Percentiles rank a stretch among this genome's conserved stretches.
These are phyloP conservation scores for Microdochium trichocladiopsis DNA, from an alignment of 2,329 filamentous ascomycete genomes.

Conservation along the genomic window DNA sequence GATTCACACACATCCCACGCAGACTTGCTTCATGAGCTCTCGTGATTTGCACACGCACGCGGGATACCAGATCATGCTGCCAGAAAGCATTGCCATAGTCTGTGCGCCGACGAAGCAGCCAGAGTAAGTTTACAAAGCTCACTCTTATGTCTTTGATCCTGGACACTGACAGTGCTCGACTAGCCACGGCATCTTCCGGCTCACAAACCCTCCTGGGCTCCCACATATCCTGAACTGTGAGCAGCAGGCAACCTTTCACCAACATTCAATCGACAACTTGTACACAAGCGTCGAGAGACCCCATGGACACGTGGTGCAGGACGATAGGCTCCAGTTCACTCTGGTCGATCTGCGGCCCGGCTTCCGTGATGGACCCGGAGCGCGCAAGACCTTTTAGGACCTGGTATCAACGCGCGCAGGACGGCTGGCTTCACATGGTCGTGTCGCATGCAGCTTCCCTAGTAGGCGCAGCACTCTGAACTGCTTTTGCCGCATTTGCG, in stretches of 20 bases:
- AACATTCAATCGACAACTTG: conserved; percentile 57
- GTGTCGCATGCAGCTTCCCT: not conserved
- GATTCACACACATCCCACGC: conserved; percentile 96
- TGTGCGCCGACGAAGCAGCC: conserved; percentile 79
- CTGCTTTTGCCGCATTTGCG: not conserved
- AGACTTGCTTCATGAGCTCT: conserved; percentile 97
- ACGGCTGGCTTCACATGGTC: not conserved
- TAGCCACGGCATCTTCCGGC: conserved; percentile 84
- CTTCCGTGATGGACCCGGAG: conserved; percentile 10
- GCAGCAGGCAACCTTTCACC: conserved; percentile 78
- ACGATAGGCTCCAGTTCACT: conserved; percentile 54
- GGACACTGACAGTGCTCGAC: conserved; percentile 1
- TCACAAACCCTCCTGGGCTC: conserved; percentile 89
- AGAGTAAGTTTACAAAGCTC: conserved; percentile 46
- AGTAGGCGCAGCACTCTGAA: not conserved
- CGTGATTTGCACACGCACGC: conserved; percentile 89
- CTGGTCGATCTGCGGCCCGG: conserved; percentile 45
- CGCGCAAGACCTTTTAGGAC: conserved; percentile 17
- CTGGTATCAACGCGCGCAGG: not conserved
- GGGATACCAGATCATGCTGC: conserved; percentile 93
- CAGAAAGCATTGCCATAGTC: conserved; percentile 94
- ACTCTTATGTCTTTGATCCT: conserved; percentile 2
- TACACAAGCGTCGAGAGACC: conserved; percentile 70
- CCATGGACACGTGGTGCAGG: conserved; percentile 63
- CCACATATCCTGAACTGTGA: conserved; percentile 76